A percentile compares a stretch with the other conserved stretches of the same genome.
These are phyloP conservation scores for Colletotrichum camelliae DNA, from an alignment of 2,329 filamentous ascomycete genomes.

Conservation along the genomic window DNA sequence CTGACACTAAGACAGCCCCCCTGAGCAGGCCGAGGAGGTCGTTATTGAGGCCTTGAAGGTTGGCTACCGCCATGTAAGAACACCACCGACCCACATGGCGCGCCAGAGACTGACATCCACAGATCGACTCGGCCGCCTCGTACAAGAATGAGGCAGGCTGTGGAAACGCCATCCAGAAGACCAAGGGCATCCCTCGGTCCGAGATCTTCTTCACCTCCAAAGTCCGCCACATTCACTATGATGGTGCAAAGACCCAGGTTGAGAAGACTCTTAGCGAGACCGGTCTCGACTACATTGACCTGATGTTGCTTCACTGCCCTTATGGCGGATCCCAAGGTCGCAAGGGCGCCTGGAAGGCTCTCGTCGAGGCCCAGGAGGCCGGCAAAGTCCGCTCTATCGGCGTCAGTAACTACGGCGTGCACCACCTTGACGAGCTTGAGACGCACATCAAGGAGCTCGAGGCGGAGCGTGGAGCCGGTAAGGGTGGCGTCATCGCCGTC, in stretches of 20 bases:
- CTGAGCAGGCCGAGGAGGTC: constrained; percentile 39
- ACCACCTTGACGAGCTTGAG: constrained; percentile 67
- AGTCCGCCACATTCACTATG: constrained; percentile 58
- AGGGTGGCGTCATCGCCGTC: constrained; percentile 77
- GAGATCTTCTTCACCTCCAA: constrained; percentile 64
- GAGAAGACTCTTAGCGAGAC: constrained; percentile 66
- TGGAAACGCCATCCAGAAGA: constrained; percentile 47
- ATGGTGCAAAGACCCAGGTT: constrained; percentile 67
- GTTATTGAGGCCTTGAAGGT: constrained; percentile 51
- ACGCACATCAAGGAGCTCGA: constrained; percentile 66
- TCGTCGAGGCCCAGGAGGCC: constrained; percentile 67
- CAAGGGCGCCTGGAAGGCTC: constrained; percentile 65
- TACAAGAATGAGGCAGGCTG: constrained; percentile 58
- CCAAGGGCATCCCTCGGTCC: constrained; percentile 46
- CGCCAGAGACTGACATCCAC: not conserved
- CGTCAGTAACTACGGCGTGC: constrained; percentile 69
- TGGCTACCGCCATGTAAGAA: constrained; percentile 59
- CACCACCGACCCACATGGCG: not conserved
- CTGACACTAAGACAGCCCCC: constrained; percentile 29
- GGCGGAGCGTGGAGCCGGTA: constrained; percentile 64
- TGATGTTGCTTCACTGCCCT: constrained; percentile 67
- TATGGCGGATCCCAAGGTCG: constrained; percentile 61
- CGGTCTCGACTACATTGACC: constrained; percentile 70
- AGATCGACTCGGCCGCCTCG: constrained; percentile 59
- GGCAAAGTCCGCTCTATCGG: constrained; percentile 67